A percentile compares a stretch with the other conserved stretches of the same genome.
phyloP scores from a whole-genome alignment of 2,329 filamentous ascomycete genomes.

The Microdochium nivale region DNA sequence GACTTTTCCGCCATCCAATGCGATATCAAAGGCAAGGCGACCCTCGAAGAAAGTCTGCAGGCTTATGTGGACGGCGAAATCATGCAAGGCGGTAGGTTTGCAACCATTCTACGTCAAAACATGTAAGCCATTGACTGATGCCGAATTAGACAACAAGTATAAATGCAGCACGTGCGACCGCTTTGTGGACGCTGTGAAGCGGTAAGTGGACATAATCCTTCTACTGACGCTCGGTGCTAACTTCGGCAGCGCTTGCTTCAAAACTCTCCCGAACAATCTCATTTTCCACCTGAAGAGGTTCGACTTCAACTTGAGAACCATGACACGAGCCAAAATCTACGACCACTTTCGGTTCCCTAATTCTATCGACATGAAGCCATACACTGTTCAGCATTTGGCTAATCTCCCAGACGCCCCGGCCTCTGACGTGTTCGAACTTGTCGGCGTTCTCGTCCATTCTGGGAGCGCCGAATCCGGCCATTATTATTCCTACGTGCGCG shows the following conservation, averaged over 20 bases:
- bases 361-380: slow-evolving; percentile 78
- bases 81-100: slow-evolving; percentile 70
- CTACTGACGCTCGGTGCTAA: neutral
- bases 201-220: slow-evolving; percentile 32
- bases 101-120: neutral
- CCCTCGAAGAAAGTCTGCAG: slow-evolving; percentile 76
- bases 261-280: slow-evolving; percentile 85
- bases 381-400: slow-evolving; percentile 78
- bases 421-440: slow-evolving; percentile 80
- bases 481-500: slow-evolving; percentile 92
- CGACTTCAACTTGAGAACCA: slow-evolving; percentile 68
- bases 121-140: slow-evolving; percentile 10
- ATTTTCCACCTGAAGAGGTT: slow-evolving; percentile 93
- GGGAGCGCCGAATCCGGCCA: slow-evolving; percentile 91
- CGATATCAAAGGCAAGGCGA: slow-evolving; percentile 87
- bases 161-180: slow-evolving; percentile 85
- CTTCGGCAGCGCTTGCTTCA: slow-evolving; percentile 66
- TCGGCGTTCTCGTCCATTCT: slow-evolving; percentile 89
- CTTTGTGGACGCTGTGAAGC: slow-evolving; percentile 88
- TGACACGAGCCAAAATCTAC: slow-evolving; percentile 87
- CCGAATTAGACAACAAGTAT: slow-evolving; percentile 77
- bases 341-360: slow-evolving; percentile 85
- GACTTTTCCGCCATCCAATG: slow-evolving; percentile 92
- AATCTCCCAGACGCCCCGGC: slow-evolving; percentile 44
- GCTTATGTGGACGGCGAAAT: slow-evolving; percentile 96